Conservation (phyloP, 1,284 basidiomycete species). For the Moesziomyces antarcticus region DNA sequence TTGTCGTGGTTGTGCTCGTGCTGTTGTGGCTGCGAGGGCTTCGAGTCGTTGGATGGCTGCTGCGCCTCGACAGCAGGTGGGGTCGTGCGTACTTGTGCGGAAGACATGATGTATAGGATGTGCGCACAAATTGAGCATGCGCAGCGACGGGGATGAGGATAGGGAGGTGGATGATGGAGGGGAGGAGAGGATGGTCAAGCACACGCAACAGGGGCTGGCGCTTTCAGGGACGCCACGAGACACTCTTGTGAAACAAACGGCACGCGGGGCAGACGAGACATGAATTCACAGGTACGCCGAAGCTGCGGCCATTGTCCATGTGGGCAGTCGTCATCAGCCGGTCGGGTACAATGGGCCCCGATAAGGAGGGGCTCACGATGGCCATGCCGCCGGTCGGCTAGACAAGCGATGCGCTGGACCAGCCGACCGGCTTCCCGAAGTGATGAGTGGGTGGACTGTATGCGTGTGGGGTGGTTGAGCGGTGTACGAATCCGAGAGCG, state of each 20-base stretch:
- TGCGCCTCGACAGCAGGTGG: slow-evolving; percentile 33
- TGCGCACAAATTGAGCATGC: not conserved
- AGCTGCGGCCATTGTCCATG: slow-evolving; percentile 1
- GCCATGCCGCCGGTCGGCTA: slow-evolving; percentile 14
- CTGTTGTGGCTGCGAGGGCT: not conserved
- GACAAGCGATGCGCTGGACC: not conserved
- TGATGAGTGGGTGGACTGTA: not conserved
- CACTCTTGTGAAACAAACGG: not conserved
- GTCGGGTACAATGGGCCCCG: not conserved
- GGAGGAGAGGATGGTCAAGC: not conserved
- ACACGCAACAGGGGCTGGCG: too few relatives aligned
- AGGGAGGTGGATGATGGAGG: not conserved
- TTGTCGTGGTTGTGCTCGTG: slow-evolving; percentile 37
- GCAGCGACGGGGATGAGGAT: not conserved
- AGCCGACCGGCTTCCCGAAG: not conserved
- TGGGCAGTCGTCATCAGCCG: slow-evolving; percentile 12
- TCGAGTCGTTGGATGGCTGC: not conserved
- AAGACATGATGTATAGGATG: slow-evolving; percentile 13
- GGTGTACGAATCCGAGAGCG: not conserved
- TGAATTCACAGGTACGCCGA: not conserved
- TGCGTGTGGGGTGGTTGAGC: not conserved
- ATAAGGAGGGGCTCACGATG: slow-evolving; percentile 6
- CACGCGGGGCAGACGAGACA: not conserved
- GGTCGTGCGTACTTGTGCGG: slow-evolving; percentile 31
- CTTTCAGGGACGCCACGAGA: not conserved